Percentiles rank a stretch among this genome's conserved stretches.
phyloP scores from a whole-genome alignment of 176 grass and related monocot species.

The Canna indica region DNA sequence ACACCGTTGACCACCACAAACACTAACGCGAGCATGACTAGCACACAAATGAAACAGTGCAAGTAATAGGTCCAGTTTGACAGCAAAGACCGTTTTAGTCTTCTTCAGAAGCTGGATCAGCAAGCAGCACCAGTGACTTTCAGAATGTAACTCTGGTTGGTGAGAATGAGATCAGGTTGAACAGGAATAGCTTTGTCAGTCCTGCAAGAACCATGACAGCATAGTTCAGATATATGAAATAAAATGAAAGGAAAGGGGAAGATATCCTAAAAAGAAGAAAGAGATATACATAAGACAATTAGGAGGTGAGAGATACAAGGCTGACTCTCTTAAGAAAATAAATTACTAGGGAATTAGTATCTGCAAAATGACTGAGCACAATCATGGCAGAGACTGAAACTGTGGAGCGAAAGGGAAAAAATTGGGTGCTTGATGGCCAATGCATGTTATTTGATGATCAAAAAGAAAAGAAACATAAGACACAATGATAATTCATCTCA shows the following conservation, averaged over 20 bases:
- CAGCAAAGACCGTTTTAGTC: too few relatives aligned
- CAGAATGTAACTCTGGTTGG: constrained; percentile 22
- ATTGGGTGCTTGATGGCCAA: too few relatives aligned
- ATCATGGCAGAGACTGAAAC: not conserved
- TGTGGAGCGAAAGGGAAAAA: too few relatives aligned
- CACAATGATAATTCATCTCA: too few relatives aligned
- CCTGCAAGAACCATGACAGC: constrained; percentile 7
- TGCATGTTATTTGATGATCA: too few relatives aligned
- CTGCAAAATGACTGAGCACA: not conserved
- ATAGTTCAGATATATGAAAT: not conserved
- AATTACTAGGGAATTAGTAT: not conserved
- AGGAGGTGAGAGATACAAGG: not conserved
- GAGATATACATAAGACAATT: not conserved
- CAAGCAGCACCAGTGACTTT: not conserved
- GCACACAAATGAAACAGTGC: too few relatives aligned
- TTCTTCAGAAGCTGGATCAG: not conserved
- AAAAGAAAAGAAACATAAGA: too few relatives aligned
- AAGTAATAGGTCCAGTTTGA: too few relatives aligned
- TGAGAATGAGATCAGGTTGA: constrained; percentile 19
- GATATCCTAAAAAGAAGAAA: not conserved
- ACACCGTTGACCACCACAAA: too few relatives aligned
- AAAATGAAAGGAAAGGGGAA: not conserved
- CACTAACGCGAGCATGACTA: too few relatives aligned
- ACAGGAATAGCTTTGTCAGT: constrained; percentile 12
- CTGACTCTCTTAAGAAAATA: too few relatives aligned